Evolutionary conservation across 2,329 filamentous ascomycete genomes (phyloP), one percentile per base, ranked within the genome.

Genomic region (Diaporthe citriasiana): DNA sequence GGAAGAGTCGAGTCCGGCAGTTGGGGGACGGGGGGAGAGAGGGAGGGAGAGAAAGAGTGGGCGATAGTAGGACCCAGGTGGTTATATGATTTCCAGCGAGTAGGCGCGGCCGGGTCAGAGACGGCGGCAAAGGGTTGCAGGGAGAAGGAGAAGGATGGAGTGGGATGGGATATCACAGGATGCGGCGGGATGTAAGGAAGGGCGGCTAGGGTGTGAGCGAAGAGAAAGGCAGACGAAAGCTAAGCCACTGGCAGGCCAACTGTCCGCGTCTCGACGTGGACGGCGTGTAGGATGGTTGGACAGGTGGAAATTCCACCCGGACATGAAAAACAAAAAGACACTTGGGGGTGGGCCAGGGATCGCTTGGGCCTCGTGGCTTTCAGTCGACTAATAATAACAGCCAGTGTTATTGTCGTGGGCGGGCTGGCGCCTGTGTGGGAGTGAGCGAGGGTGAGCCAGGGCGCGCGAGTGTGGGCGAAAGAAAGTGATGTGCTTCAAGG

Each of bases 1-100:
- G 78, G 78, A 80, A 79, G 76, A 77, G 70, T 77, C 74, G 74
- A 75, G 72, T 73, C 73, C 78, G 80, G 82, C 81, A 85, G 82
- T 81, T 82, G 80, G 76, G 77, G 79, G 76, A 76, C 77, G 77
- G 79, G 78, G 78, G 79, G 79, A 76, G 77, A 73, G 38, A 35
- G 45, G 22, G 35, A 13, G 22, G 10, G 8, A 53, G 69, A 76
- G 74, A 66, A 59, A 50, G 45, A 57, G 76, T 76, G 76, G 77
- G 73, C 77, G 77, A 73, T 71, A 77, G 76, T 76, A 78, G 80
- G 78, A 76, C 77, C 76, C 77, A 73, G 78, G 78, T 73, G 77
- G 76, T 77, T 81, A 81, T 82, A 80, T 81, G 79, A 78, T 72
- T 73, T 75, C 27, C 72, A 71, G 74, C 51, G 33, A 70, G 73